These are phyloP conservation scores for Saccharomyces hybrid DNA, from an alignment of 1,139 yeast genomes.

Conservation along the genomic window DNA sequence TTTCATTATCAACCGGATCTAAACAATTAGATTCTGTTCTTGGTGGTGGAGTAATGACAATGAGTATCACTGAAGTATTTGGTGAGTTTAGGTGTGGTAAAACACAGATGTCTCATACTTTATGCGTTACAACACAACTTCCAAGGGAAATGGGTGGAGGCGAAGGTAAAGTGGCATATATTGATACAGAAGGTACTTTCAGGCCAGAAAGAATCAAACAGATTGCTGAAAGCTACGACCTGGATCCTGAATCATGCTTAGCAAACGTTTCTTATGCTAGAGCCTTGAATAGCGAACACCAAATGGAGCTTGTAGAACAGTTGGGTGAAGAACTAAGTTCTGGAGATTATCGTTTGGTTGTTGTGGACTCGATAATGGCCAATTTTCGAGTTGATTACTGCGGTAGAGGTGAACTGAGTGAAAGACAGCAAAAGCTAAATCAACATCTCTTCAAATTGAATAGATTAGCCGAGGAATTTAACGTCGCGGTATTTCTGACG, in stretches of 20 bases:
- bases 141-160: constrained; percentile 51
- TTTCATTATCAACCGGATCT: constrained; percentile 46
- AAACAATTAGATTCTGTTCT: constrained; percentile 45
- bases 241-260: constrained; percentile 46
- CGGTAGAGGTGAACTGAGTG: constrained; percentile 55
- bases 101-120: constrained; percentile 52
- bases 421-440: constrained; percentile 52
- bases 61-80: constrained; percentile 56
- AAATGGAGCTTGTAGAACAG: constrained; percentile 48
- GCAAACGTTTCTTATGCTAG: constrained; percentile 52
- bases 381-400: constrained; percentile 52
- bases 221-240: constrained; percentile 47
- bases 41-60: constrained; percentile 54
- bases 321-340: constrained; percentile 43
- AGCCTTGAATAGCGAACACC: constrained; percentile 55
- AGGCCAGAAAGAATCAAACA: constrained; percentile 49
- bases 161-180: constrained; percentile 54
- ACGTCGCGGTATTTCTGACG: constrained; percentile 51
- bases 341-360: constrained; percentile 40
- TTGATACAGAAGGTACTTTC: constrained; percentile 56
- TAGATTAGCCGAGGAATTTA: constrained; percentile 51
- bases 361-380: constrained; percentile 56
- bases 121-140: constrained; percentile 52
- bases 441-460: constrained; percentile 48
- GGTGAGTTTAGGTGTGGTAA: constrained; percentile 59